Base-by-base conservation (phyloP, 2,329 filamentous ascomycete species). In the Colletotrichum musae region DNA sequence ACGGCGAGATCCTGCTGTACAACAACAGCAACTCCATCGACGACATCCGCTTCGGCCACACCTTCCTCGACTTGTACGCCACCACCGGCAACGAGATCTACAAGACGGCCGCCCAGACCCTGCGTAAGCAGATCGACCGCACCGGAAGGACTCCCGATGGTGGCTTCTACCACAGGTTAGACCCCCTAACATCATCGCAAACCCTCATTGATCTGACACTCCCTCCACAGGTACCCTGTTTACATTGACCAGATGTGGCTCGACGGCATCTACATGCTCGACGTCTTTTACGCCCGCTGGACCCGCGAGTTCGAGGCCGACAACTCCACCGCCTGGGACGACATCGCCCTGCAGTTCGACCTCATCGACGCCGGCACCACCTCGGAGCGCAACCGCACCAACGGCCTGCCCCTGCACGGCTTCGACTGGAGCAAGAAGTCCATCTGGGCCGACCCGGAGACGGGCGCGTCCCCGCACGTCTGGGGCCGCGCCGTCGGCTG, bases 391-490 rank as follows among this genome's bases (percentile, higher is more conserved):
- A 76, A 83, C 61, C 63, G 74, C 15, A 76, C 75, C 15, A 81
- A 80, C 0, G 80, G 82, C 0, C 77, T 88, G 0, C 75, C 87
- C 0, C 81, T 84, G 1, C 86, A 88, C 67, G 86, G 86, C 18
- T 88, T 87, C 70, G 86, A 88, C 65, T 80, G 81, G 16, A 79
- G 77, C 18, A 82, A 80, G 67, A 78, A 73, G 13, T 84, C 85
- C 24, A 74, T 80, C 1, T 88, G 86, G 86, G 85, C 86, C 0
- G 77, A 85, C 68, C 76, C 79, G 0, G 70, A 75, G 4, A 87
- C 83, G 0, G 86, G 86, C 5, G 83, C 83, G 1, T 83, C 83
- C 64, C 85, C 84, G 0, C 74, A 84, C 15, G 85, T 87, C n/a
- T 88, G 86, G 86, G 80, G 80, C 26, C 77, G 86, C 13, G 80